Evolutionary conservation across 2,329 filamentous ascomycete genomes (phyloP).

Genomic region (Cordyceps sp.): DNA sequence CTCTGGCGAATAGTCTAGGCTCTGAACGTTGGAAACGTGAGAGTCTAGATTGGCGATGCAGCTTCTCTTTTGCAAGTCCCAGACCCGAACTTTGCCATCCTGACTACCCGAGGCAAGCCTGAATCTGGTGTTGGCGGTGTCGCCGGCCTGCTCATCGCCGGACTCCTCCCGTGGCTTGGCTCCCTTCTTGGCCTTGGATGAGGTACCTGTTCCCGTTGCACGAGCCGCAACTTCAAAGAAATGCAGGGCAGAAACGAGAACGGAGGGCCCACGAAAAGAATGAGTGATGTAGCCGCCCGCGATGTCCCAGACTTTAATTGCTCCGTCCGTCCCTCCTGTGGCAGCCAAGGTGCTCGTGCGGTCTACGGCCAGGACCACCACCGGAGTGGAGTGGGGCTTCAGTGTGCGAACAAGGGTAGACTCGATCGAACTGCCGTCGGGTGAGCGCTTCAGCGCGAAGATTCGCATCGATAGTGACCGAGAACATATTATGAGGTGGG

Average conservation of each 20-base stretch:
- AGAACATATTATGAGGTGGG: slow-evolving; percentile 81
- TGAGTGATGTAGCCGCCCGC: slow-evolving; percentile 80
- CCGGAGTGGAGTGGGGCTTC: slow-evolving; percentile 81
- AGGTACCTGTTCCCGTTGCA: slow-evolving; percentile 11
- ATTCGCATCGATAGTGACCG: slow-evolving; percentile 93
- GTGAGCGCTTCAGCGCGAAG: slow-evolving; percentile 51
- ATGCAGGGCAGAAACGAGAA: slow-evolving; percentile 74
- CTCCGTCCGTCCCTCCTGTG: slow-evolving; percentile 82
- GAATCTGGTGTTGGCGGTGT: slow-evolving; percentile 39
- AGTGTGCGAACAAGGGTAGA: slow-evolving; percentile 59
- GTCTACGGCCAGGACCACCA: slow-evolving; percentile 74
- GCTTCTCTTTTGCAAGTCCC: slow-evolving; percentile 75
- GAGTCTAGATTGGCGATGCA: slow-evolving; percentile 68
- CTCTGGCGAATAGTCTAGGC: slow-evolving; percentile 61
- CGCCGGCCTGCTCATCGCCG: slow-evolving; percentile 21
- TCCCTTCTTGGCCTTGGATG: slow-evolving; percentile 18
- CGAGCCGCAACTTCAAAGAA: slow-evolving; percentile 64
- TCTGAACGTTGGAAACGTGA: slow-evolving; percentile 88
- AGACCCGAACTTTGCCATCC: slow-evolving; percentile 81
- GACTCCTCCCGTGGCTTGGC: slow-evolving; percentile 14
- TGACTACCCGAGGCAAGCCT: slow-evolving; percentile 82
- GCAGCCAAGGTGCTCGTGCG: slow-evolving; percentile 77
- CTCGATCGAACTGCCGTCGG: slow-evolving; percentile 40
- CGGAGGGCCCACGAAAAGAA: slow-evolving; percentile 84
- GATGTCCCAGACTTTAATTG: slow-evolving; percentile 96